Evolutionary conservation across 768 basidiomycete species (phyloP).

Genomic region (Rhodotorula sphaerocarpa): DNA sequence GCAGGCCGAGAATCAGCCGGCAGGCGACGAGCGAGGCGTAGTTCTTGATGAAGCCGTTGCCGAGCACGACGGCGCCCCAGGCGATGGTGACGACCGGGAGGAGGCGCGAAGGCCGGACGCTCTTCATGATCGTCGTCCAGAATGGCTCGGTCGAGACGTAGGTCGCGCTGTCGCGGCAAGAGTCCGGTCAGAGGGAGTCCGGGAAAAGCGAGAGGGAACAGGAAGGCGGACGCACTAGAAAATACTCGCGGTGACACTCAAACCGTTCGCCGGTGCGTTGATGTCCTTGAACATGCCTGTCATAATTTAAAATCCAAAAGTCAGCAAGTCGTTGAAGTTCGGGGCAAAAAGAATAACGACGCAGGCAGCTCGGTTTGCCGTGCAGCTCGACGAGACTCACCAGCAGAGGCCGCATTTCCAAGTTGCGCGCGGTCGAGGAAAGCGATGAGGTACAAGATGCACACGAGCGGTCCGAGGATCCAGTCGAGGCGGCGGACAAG

Average conservation of each 20-base stretch:
- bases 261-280: conserved; percentile 12
- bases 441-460: not conserved
- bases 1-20: conserved; percentile 15
- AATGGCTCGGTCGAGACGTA: conserved; percentile 23
- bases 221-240: conserved; percentile 14
- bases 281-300: conserved; percentile 15
- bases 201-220: too few species aligned
- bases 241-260: conserved; percentile 10
- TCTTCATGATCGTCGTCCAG: conserved; percentile 18
- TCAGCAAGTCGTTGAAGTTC: not conserved
- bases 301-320: not conserved
- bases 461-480: conserved; percentile 19
- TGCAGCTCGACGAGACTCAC: too few species aligned
- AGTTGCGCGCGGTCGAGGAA: not conserved
- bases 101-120: conserved; percentile 5
- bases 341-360: not conserved
- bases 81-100: conserved; percentile 17
- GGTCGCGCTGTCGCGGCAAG: not conserved
- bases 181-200: not conserved
- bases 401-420: not conserved
- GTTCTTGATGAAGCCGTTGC: conserved; percentile 26
- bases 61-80: conserved; percentile 19
- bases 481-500: conserved; percentile 21
- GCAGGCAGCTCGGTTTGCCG: too few species aligned
- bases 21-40: conserved; percentile 16